Percentiles rank a stretch among this genome's conserved stretches.
Evolutionary conservation across 257 asterid genomes (phyloP).

Genomic region (Jaltomata sinuosa): DNA sequence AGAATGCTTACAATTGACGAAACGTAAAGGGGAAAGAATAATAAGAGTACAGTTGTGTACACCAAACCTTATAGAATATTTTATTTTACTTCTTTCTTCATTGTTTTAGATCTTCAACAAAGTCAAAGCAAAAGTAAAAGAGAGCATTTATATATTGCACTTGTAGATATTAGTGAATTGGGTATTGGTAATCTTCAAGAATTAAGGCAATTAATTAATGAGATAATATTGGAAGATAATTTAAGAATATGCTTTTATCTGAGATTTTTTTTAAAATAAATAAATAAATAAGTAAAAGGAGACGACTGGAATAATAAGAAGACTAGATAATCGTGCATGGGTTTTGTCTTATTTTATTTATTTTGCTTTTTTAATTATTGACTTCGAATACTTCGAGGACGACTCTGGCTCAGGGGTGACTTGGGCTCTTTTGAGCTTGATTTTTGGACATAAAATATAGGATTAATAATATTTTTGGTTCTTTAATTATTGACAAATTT

Average conservation of each 20-base stretch:
- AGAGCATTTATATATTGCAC: neutral
- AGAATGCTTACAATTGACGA: neutral
- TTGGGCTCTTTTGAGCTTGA: neutral
- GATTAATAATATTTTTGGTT: too few relatives aligned
- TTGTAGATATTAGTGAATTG: neutral
- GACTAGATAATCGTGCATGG: neutral
- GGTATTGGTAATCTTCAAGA: neutral
- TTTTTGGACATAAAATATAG: neutral
- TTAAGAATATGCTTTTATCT: neutral
- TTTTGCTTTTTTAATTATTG: neutral
- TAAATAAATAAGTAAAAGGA: neutral
- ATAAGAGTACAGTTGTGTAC: neutral
- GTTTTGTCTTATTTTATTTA: neutral
- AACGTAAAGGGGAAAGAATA: neutral
- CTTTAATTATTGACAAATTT: too few relatives aligned
- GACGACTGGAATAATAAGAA: neutral
- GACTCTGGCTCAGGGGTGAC: neutral
- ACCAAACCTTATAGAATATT: neutral
- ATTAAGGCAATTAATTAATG: neutral
- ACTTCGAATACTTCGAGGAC: neutral
- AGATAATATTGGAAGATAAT: neutral
- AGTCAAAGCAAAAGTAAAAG: neutral
- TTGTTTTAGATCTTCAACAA: neutral
- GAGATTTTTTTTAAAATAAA: neutral
- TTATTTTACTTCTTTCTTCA: neutral